Conservation (phyloP, 1,139 yeast genomes). For the Magnusiomyces ingens region DNA sequence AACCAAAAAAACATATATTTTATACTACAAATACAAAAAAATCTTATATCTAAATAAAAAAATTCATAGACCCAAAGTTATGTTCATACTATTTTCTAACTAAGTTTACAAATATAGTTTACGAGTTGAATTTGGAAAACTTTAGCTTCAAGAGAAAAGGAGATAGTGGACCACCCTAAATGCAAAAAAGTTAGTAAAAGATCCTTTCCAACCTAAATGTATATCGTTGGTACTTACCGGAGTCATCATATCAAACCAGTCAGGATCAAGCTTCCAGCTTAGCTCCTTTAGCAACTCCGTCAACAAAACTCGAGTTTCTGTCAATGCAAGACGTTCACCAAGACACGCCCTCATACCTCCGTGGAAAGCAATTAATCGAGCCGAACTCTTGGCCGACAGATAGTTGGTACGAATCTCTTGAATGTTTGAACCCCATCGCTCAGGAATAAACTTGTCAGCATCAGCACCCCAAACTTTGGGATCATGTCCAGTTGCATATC, state of each 20-base stretch:
- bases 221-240: slow-evolving; percentile 32
- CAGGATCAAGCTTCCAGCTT: slow-evolving; percentile 36
- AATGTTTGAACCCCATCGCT: slow-evolving; percentile 48
- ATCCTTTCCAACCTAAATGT: too few relatives aligned
- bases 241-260: slow-evolving; percentile 49
- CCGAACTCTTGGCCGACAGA: slow-evolving; percentile 40
- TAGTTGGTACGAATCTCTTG: slow-evolving; percentile 35
- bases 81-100: background rate
- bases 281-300: slow-evolving; percentile 36
- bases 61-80: too few relatives aligned
- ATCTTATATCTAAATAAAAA: too few relatives aligned
- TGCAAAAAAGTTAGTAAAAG: background rate
- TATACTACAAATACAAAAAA: too few relatives aligned
- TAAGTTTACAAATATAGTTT: background rate
- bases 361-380: slow-evolving; percentile 49
- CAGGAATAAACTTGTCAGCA: slow-evolving; percentile 45
- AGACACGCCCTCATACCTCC: slow-evolving; percentile 57
- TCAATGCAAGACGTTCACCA: slow-evolving; percentile 53
- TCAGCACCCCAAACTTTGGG: slow-evolving; percentile 44
- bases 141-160: slow-evolving; percentile 14
- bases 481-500: slow-evolving; percentile 51
- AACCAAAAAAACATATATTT: too few relatives aligned
- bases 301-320: slow-evolving; percentile 40
- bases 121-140: background rate
- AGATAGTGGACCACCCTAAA: slow-evolving; percentile 15